Percentiles rank a stretch among this genome's conserved stretches.
phyloP scores from a whole-genome alignment of 2,329 filamentous ascomycete genomes.

The Ophiostoma ips region DNA sequence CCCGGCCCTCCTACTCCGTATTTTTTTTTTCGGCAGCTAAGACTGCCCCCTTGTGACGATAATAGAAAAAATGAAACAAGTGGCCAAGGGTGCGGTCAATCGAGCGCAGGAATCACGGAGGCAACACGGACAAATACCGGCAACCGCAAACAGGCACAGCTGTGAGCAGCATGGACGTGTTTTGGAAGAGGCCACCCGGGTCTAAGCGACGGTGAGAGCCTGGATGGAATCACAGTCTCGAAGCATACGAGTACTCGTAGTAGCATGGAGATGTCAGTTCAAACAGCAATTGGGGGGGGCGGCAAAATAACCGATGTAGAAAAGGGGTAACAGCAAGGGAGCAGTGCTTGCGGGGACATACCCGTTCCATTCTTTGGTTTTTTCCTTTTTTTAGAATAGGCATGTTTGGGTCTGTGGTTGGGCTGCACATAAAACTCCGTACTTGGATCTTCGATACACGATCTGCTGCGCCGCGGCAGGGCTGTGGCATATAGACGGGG shows the following conservation, averaged over 20 bases:
- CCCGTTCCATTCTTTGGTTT: too few species aligned
- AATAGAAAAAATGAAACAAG: background rate
- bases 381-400: background rate
- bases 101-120: background rate
- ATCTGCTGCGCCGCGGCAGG: constrained; percentile 6
- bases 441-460: constrained; percentile 6
- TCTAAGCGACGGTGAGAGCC: background rate
- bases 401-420: background rate
- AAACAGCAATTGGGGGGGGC: background rate
- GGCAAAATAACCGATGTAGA: background rate
- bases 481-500: constrained; percentile 9
- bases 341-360: background rate
- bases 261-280: background rate
- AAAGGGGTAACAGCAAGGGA: background rate
- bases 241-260: too few species aligned
- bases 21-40: too few species aligned
- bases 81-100: background rate
- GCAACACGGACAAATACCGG: background rate
- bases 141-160: background rate
- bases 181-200: background rate
- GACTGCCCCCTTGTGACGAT: background rate
- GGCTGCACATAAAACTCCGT: constrained; percentile 1
- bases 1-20: too few species aligned
- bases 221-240: background rate
- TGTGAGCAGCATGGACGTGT: background rate